These are phyloP conservation scores for Hypomontagnella submonticulosa DNA, from an alignment of 495 filamentous ascomycete genomes.

Conservation along the genomic window DNA sequence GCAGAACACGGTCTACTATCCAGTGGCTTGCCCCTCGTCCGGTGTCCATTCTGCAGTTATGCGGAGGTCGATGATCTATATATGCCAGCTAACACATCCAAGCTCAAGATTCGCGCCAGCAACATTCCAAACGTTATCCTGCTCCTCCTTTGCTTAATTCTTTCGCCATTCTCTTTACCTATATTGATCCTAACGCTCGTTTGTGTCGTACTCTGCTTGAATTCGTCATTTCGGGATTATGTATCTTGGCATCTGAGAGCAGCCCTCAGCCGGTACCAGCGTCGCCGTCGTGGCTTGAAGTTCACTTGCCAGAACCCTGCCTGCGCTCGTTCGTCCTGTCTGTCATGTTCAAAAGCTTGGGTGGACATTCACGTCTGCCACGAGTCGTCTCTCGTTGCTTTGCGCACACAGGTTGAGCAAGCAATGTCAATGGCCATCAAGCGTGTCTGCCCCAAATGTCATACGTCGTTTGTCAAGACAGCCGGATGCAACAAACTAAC, in stretches of 20 bases:
- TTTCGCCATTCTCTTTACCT: slow-evolving; percentile 65
- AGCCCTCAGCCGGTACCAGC: slow-evolving; percentile 68
- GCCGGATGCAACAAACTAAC: slow-evolving; percentile 96
- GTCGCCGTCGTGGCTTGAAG: slow-evolving; percentile 72
- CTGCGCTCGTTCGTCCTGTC: slow-evolving; percentile 78
- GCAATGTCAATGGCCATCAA: slow-evolving; percentile 94
- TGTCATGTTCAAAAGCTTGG: slow-evolving; percentile 75
- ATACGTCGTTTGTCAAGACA: slow-evolving; percentile 88
- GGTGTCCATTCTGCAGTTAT: slow-evolving; percentile 91
- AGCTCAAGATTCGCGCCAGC: slow-evolving; percentile 62
- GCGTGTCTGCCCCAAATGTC: slow-evolving; percentile 91
- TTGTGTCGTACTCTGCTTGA: slow-evolving; percentile 52
- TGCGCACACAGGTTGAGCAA: slow-evolving; percentile 87
- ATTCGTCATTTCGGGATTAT: slow-evolving; percentile 38
- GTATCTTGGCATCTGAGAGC: slow-evolving; percentile 50
- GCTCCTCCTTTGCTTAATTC: slow-evolving; percentile 51
- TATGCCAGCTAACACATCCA: slow-evolving; percentile 59
- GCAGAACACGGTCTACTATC: slow-evolving; percentile 77
- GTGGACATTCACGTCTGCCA: slow-evolving; percentile 80
- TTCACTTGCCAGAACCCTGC: slow-evolving; percentile 76
- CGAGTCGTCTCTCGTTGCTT: slow-evolving; percentile 82
- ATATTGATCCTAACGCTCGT: slow-evolving; percentile 57
- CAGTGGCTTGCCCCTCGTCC: slow-evolving; percentile 77
- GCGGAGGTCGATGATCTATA: slow-evolving; percentile 87
- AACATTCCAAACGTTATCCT: slow-evolving; percentile 59